Evolutionary conservation across 768 basidiomycete genomes (phyloP), one percentile per base, ranked within the genome.

Genomic region (Leccinum rimulosum): DNA sequence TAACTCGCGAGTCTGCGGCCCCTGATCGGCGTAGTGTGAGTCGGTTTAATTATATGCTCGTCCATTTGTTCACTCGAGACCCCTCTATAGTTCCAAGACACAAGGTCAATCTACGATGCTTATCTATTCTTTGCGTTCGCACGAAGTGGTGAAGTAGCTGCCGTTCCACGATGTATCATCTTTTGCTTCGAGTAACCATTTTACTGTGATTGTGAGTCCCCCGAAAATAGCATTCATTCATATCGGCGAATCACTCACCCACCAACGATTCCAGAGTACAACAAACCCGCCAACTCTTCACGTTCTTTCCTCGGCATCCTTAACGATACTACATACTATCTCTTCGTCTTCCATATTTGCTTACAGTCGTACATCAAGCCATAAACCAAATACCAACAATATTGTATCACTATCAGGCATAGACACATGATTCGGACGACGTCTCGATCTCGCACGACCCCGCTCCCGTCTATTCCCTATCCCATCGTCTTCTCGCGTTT

Each of bases 401-500:
- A 69, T 38, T 75, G 73, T 79, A 80, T 75, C 69, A 74, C 63
- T 72, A 74, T 63, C 72, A 66, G 67, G 64, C 60, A 64, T 76
- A 73, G 71, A 74, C 57, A 40, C 61, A 66, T 56, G 60, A 65
- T 56, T 57, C 17, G 54, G 61, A 63, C 60, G 62, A 64, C 49
- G 17, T 30, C 64, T 58, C 62, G 12, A 52, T 55, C 6, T 15
- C 58, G 30, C 58, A 62, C 65, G 56, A 63, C 33, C 77, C 77
- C 1, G 72, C 64, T n/a, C 83, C 89, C 2, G 72, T 87, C 9
- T 89, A 83, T 67, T 77, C 85, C 3, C 74, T 88, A n/a, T 85
- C 85, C 12, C 71, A 77, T 83, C 84, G 88, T 10, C 80, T 91
- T 28, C 76, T 91, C 12, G 87, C 85, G 4, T 89, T 81, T 63